Evolutionary conservation across 495 filamentous ascomycete genomes (phyloP).

Genomic region (Trichoderma gamsii): DNA sequence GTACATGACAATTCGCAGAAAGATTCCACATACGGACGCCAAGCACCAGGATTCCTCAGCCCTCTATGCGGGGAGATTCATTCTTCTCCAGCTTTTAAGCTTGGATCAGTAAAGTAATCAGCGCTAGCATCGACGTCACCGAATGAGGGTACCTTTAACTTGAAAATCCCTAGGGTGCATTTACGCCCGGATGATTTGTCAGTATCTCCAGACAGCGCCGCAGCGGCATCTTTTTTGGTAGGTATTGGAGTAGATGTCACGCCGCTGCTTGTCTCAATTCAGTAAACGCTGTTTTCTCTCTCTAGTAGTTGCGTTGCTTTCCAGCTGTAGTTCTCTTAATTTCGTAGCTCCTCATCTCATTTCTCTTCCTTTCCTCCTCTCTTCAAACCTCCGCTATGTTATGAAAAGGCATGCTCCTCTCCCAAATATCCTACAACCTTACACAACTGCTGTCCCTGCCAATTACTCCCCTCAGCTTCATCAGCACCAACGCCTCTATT

Average conservation of each 20-base stretch:
- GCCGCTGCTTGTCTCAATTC: no score
- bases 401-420: neutral
- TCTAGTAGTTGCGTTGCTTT: no score
- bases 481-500: constrained; percentile 7
- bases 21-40: neutral
- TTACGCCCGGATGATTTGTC: neutral
- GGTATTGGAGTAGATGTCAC: no score
- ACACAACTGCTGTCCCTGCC: neutral
- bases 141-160: neutral
- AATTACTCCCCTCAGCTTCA: neutral
- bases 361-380: neutral
- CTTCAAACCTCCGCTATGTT: neutral
- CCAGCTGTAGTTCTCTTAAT: neutral
- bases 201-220: neutral
- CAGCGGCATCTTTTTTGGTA: no score
- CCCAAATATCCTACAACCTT: constrained; percentile 1
- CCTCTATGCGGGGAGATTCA: neutral
- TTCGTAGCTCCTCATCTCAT: neutral
- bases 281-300: no score
- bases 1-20: neutral
- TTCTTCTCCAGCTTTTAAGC: neutral
- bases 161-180: neutral
- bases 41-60: neutral
- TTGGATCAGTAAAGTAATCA: neutral
- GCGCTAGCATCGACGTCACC: neutral